Evolutionary conservation across 1,139 yeast genomes (phyloP), one percentile per base, ranked within the genome.

Genomic region (Meyerozyma elateridarum): DNA sequence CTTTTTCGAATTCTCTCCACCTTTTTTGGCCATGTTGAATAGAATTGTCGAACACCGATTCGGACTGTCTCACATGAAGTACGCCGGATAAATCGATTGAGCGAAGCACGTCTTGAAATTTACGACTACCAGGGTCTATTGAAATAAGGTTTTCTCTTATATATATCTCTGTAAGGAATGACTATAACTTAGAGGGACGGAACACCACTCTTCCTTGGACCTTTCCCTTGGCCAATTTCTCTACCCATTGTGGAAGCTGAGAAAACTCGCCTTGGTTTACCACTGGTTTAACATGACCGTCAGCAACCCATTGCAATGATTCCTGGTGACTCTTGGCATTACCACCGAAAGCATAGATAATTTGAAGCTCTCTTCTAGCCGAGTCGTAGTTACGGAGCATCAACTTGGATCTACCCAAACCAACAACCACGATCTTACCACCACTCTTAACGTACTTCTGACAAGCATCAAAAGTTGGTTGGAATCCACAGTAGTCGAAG

Each of bases 1-100:
- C 54, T 78, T 78, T 55, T 76, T 76, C 16, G 76, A 52, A 58
- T 76, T 77, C 46, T 76, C 83, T 29, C 69, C 76, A 29, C 49
- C 52, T 48, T 73, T 70, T 55, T 77, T 77, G 15, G 81, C 83
- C 84, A 77, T 76, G 38, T 22, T 51, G 29, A 20, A 17, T n/a
- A n/a, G n/a, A n/a, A n/a, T n/a, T n/a, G n/a, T n/a, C n/a, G n/a
- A n/a, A n/a, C n/a, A n/a, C n/a, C n/a, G n/a, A n/a, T n/a, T n/a
- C n/a, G n/a, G n/a, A n/a, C n/a, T n/a, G n/a, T n/a, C n/a, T n/a
- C n/a, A n/a, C n/a, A n/a, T n/a, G n/a, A n/a, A n/a, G n/a, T n/a
- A n/a, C n/a, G n/a, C n/a, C n/a, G n/a, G n/a, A n/a, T n/a, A n/a
- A n/a, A n/a, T n/a, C n/a, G n/a, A n/a, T n/a, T n/a, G n/a, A n/a